phyloP scores from a whole-genome alignment of 192 early-diverging fungal genomes.

The Mortierella claussenii region DNA sequence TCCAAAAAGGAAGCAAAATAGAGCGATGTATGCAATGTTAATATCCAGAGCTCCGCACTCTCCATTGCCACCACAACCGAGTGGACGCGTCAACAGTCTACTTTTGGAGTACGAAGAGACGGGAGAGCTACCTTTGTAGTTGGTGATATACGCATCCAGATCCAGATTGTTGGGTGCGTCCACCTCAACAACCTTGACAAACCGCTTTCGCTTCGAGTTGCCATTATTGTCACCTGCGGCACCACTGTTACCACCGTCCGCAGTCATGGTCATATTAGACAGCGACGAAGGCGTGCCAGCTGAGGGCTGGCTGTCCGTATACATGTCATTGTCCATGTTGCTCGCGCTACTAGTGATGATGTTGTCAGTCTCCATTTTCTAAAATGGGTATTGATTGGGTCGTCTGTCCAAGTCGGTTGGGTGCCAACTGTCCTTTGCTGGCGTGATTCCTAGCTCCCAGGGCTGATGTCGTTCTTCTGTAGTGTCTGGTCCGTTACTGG shows the following conservation, averaged over 20 bases:
- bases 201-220: slow-evolving; percentile 57
- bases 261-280: slow-evolving; percentile 43
- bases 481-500: neutral
- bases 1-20: neutral
- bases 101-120: no score
- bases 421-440: no score
- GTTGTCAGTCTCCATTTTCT: slow-evolving; percentile 43
- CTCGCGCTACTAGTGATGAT: neutral
- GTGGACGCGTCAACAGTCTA: no score
- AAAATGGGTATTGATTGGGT: slow-evolving; percentile 21
- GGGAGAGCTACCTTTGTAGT: slow-evolving; percentile 65
- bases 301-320: slow-evolving; percentile 2
- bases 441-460: slow-evolving; percentile 17
- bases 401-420: no score
- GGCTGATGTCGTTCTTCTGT: slow-evolving; percentile 2
- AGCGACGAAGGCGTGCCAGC: slow-evolving; percentile 40
- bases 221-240: slow-evolving; percentile 15
- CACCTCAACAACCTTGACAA: slow-evolving; percentile 53
- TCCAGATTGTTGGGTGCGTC: slow-evolving; percentile 67
- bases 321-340: slow-evolving; percentile 36
- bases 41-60: no score
- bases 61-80: no score
- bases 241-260: slow-evolving; percentile 14
- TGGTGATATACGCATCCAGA: slow-evolving; percentile 70
- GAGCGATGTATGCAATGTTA: no score